Evolutionary conservation across 768 basidiomycete genomes (phyloP).

Genomic region (Mycena olivaceomarginata): DNA sequence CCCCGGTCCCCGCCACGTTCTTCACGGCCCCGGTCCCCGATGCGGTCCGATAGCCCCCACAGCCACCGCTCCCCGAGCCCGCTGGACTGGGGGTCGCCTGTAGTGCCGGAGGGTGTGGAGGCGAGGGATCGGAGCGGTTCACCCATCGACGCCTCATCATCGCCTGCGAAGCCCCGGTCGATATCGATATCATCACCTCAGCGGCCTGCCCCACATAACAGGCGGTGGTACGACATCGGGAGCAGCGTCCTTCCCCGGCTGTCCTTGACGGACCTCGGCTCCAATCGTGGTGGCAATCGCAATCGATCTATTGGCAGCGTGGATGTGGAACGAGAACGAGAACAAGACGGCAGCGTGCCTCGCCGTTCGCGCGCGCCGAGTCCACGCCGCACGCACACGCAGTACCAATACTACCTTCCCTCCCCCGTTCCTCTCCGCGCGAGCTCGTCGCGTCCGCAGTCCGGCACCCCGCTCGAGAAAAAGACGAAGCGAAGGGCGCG

Average conservation of each 20-base stretch:
- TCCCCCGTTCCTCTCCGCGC: slow-evolving; percentile 17
- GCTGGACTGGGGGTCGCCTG: slow-evolving; percentile 41
- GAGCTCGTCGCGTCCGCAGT: not conserved
- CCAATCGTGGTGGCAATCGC: slow-evolving; percentile 8
- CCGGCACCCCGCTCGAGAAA: slow-evolving; percentile 25
- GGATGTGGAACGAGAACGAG: not conserved
- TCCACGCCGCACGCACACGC: slow-evolving; percentile 17
- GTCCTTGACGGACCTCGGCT: not conserved
- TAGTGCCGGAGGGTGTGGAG: not conserved
- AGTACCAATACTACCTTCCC: slow-evolving; percentile 11
- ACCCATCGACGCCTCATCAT: not conserved
- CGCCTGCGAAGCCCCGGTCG: not conserved
- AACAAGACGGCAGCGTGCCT: not conserved
- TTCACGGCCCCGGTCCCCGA: not conserved
- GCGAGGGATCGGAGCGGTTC: not conserved
- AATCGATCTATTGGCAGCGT: slow-evolving; percentile 25
- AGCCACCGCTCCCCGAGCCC: slow-evolving; percentile 28
- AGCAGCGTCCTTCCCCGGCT: slow-evolving; percentile 4
- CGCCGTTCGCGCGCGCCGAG: slow-evolving; percentile 42
- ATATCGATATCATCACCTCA: not conserved
- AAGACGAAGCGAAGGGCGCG: slow-evolving; percentile 13
- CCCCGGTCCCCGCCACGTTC: not conserved
- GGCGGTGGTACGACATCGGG: not conserved
- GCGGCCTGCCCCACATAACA: not conserved
- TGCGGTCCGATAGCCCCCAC: not conserved